Percentiles rank a stretch among this genome's conserved stretches.
Evolutionary conservation across 2,329 filamentous ascomycete species (phyloP).

Genomic region (Arthrobotrys sinensis): DNA sequence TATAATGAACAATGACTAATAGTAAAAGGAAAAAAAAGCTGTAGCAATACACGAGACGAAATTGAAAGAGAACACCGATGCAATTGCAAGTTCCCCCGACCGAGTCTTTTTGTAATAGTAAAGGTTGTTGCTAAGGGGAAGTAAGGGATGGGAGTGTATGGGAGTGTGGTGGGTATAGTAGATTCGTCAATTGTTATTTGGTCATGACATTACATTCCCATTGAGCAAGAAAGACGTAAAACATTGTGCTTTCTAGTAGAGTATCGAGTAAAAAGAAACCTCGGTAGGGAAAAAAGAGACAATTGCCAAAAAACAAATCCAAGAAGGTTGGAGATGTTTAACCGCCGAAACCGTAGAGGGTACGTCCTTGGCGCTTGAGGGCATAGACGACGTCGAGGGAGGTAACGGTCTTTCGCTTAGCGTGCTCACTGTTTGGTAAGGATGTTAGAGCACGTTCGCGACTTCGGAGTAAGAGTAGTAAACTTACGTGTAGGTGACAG

Average conservation of each 20-base stretch:
- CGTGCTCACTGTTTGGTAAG: slow-evolving; percentile 72
- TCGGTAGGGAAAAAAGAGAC: slow-evolving; percentile 38
- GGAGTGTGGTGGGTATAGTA: slow-evolving; percentile 5
- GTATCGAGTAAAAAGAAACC: slow-evolving; percentile 19
- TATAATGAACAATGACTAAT: slow-evolving; percentile 53
- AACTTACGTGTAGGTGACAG: slow-evolving; percentile 78
- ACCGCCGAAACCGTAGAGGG: slow-evolving; percentile 91
- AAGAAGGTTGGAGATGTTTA: slow-evolving; percentile 70
- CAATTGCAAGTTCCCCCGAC: slow-evolving; percentile 41
- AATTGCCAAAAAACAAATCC: slow-evolving; percentile 45
- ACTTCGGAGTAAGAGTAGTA: neutral
- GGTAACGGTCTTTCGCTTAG: slow-evolving; percentile 84
- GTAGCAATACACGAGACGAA: slow-evolving; percentile 53
- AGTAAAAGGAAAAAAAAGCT: slow-evolving; percentile 31
- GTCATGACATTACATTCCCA: slow-evolving; percentile 59
- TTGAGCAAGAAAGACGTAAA: slow-evolving; percentile 1
- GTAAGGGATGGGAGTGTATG: slow-evolving; percentile 6
- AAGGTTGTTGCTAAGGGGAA: neutral
- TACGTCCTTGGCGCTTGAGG: slow-evolving; percentile 79
- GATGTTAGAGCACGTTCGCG: slow-evolving; percentile 16
- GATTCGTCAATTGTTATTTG: slow-evolving; percentile 59
- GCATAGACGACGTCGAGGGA: slow-evolving; percentile 79
- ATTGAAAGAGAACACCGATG: slow-evolving; percentile 25
- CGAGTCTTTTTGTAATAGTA: slow-evolving; percentile 20
- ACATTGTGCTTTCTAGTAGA: slow-evolving; percentile 24